Conservation (phyloP, 1,284 basidiomycete genomes). For the Exobasidium rhododendri region DNA sequence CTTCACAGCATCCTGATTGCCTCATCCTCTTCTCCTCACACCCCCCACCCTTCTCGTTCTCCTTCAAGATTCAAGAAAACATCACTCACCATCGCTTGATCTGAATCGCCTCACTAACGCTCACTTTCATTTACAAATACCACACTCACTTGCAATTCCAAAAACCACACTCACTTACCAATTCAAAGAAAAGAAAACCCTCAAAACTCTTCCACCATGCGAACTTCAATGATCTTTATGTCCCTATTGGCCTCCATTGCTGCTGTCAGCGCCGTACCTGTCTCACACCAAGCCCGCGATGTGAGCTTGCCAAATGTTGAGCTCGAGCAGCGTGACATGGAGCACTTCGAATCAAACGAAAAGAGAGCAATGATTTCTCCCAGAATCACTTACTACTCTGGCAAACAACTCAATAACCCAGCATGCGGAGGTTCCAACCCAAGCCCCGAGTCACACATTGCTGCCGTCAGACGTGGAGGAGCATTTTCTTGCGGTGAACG, state of each 20-base stretch:
- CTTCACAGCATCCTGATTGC: no score
- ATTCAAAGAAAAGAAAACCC: neutral
- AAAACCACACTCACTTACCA: neutral
- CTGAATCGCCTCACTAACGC: neutral
- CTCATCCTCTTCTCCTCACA: neutral
- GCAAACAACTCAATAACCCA: conserved; percentile 36
- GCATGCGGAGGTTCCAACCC: conserved; percentile 48
- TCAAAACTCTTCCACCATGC: no score
- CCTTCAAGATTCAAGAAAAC: neutral
- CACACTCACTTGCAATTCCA: neutral
- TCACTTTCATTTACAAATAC: neutral
- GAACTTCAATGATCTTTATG: neutral
- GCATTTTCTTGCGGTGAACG: conserved; percentile 40
- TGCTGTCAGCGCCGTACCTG: neutral
- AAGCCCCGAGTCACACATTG: conserved; percentile 32
- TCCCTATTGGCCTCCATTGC: neutral
- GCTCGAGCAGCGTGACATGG: no score
- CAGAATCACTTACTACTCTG: conserved; percentile 8
- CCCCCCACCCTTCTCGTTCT: neutral
- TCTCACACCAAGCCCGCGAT: neutral
- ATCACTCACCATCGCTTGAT: neutral
- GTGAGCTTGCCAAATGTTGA: neutral
- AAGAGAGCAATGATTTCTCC: conserved; percentile 7
- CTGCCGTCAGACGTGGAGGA: conserved; percentile 38
- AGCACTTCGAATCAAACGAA: no score